A percentile compares a stretch with the other conserved stretches of the same genome.
Evolutionary conservation across 176 grass and related monocot species (phyloP).

Genomic region (Themeda triandra): DNA sequence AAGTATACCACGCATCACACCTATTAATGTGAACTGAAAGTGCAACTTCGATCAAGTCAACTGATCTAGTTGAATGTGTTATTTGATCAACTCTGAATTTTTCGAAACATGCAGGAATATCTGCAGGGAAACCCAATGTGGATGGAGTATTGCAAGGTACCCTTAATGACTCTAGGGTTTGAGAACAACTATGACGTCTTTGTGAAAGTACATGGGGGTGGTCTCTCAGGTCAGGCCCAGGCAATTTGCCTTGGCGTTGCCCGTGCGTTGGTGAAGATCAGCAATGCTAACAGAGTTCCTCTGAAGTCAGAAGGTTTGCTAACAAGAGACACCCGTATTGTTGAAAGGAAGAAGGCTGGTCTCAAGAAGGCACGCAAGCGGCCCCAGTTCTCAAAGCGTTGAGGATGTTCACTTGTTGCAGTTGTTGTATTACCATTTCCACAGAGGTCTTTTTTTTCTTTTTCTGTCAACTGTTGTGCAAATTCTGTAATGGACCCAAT

Average conservation of each 20-base stretch:
- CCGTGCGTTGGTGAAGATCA: slow-evolving; percentile 83
- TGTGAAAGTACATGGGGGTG: slow-evolving; percentile 88
- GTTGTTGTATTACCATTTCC: neutral
- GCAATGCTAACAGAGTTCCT: slow-evolving; percentile 52
- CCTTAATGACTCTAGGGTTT: slow-evolving; percentile 66
- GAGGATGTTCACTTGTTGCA: slow-evolving; percentile 19
- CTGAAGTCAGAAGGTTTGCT: slow-evolving; percentile 78
- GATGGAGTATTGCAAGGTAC: slow-evolving; percentile 78
- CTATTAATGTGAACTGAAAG: neutral
- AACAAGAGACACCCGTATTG: slow-evolving; percentile 86
- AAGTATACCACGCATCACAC: neutral
- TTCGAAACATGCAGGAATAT: slow-evolving; percentile 79
- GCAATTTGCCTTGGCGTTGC: slow-evolving; percentile 88
- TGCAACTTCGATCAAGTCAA: neutral
- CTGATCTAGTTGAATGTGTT: neutral
- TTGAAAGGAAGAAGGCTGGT: slow-evolving; percentile 98
- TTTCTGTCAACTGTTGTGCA: slow-evolving; percentile 6
- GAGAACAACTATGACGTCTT: slow-evolving; percentile 90
- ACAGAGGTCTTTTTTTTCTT: neutral
- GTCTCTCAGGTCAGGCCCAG: slow-evolving; percentile 86
- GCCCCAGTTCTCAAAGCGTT: slow-evolving; percentile 96
- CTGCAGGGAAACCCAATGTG: slow-evolving; percentile 77
- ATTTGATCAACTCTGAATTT: neutral
- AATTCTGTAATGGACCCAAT: slow-evolving; percentile 33
- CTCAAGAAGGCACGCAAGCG: slow-evolving; percentile 93